These are phyloP conservation scores for Lactarius tabidus DNA, from an alignment of 768 basidiomycete species.

Conservation along the genomic window DNA sequence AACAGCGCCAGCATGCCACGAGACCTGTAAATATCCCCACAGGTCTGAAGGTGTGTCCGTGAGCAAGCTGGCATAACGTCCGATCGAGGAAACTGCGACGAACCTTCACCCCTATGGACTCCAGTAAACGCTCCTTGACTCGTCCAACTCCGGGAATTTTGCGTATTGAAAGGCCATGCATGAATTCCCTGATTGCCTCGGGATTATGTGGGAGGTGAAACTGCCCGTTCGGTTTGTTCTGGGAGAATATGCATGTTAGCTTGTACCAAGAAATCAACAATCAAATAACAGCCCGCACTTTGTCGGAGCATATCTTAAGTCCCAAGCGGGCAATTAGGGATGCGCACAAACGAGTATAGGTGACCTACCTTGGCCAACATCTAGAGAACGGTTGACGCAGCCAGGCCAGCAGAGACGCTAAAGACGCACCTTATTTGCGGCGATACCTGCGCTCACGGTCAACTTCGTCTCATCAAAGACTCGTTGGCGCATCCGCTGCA, in stretches of 20 bases:
- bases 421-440: constrained; percentile 78
- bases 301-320: constrained; percentile 87
- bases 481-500: constrained; percentile 66
- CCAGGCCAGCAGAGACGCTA: constrained; percentile 20
- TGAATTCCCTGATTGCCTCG: constrained; percentile 65
- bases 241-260: background rate
- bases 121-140: constrained; percentile 83
- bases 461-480: constrained; percentile 77
- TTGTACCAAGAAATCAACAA: background rate
- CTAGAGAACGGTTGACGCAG: constrained; percentile 33
- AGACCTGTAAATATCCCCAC: constrained; percentile 81
- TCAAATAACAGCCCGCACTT: constrained; percentile 38
- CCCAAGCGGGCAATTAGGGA: background rate
- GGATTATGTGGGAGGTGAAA: constrained; percentile 68
- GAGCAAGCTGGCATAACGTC: background rate
- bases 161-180: constrained; percentile 77
- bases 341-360: background rate
- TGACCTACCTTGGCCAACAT: constrained; percentile 83
- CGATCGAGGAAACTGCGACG: constrained; percentile 14
- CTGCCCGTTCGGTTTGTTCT: constrained; percentile 96
- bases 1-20: constrained; percentile 72
- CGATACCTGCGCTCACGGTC: constrained; percentile 93
- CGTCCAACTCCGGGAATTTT: constrained; percentile 88
- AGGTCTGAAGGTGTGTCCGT: constrained; percentile 48
- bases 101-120: constrained; percentile 84